phyloP scores from a whole-genome alignment of 2,329 filamentous ascomycete genomes.

The Paramyrothecium roridum region DNA sequence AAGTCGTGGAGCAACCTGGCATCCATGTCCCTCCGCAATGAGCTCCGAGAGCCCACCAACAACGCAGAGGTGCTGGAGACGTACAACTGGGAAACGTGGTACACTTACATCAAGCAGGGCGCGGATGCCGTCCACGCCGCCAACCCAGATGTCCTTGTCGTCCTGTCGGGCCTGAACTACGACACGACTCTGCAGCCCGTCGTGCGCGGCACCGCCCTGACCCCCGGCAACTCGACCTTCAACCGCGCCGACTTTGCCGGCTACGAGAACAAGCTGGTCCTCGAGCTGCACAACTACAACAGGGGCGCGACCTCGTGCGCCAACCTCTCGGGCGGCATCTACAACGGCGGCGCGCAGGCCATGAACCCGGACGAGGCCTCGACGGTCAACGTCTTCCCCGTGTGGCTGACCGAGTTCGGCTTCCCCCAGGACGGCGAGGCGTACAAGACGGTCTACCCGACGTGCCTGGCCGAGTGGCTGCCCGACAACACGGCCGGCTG shows the following conservation, averaged over 20 bases:
- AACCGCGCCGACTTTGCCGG: constrained; percentile 41
- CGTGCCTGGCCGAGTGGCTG: constrained; percentile 48
- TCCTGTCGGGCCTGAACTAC: constrained; percentile 56
- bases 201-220: constrained; percentile 42
- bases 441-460: constrained; percentile 47
- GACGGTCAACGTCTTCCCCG: constrained; percentile 30
- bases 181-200: constrained; percentile 53
- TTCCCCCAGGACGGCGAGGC: constrained; percentile 46
- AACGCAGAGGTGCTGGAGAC: constrained; percentile 24
- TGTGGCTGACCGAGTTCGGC: constrained; percentile 53
- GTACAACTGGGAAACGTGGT: constrained; percentile 58
- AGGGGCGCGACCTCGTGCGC: constrained; percentile 45
- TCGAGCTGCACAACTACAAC: constrained; percentile 61
- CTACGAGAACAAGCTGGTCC: constrained; percentile 52
- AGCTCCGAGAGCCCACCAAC: constrained; percentile 42
- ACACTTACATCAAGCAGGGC: constrained; percentile 45
- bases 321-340: constrained; percentile 41
- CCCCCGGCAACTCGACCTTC: constrained; percentile 43
- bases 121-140: constrained; percentile 46
- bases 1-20: constrained; percentile 43
- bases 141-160: constrained; percentile 51
- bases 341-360: constrained; percentile 51
- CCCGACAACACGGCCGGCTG: constrained; percentile 47
- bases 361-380: constrained; percentile 33
- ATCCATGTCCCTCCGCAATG: constrained; percentile 52